Conservation (phyloP, 805 yeast genomes). For the Saccharomycopsis microspora region DNA sequence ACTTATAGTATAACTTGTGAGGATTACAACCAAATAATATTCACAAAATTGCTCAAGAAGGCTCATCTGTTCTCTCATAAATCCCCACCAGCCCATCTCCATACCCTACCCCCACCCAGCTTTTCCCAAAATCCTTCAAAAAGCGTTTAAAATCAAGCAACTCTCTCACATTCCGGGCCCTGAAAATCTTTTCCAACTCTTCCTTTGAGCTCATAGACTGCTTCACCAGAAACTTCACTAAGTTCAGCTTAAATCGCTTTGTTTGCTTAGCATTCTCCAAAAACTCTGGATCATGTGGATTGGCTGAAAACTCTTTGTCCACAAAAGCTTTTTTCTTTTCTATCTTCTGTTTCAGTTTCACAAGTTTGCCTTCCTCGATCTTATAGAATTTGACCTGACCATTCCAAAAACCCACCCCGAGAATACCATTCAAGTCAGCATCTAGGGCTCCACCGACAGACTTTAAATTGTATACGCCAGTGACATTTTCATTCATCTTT, state of each 20-base stretch:
- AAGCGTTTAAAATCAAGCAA: conserved; percentile 19
- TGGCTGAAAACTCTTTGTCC: conserved; percentile 21
- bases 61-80: conserved; percentile 19
- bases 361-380: neutral
- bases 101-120: conserved; percentile 36
- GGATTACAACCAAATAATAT: too few relatives aligned
- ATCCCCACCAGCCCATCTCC: conserved; percentile 43
- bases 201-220: conserved; percentile 18
- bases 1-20: neutral
- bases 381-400: conserved; percentile 30
- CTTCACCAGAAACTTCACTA: conserved; percentile 21
- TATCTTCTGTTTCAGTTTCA: conserved; percentile 17
- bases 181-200: neutral
- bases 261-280: conserved; percentile 24
- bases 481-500: neutral
- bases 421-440: conserved; percentile 23
- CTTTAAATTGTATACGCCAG: too few relatives aligned
- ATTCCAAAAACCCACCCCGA: conserved; percentile 41
- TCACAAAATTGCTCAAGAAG: too few relatives aligned
- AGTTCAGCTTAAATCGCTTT: conserved; percentile 20
- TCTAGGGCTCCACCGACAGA: neutral
- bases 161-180: neutral
- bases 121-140: conserved; percentile 14
- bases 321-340: conserved; percentile 16
- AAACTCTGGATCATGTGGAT: conserved; percentile 20